Evolutionary conservation across 2,329 filamentous ascomycete genomes (phyloP).

Genomic region (Emergomyces africanus): DNA sequence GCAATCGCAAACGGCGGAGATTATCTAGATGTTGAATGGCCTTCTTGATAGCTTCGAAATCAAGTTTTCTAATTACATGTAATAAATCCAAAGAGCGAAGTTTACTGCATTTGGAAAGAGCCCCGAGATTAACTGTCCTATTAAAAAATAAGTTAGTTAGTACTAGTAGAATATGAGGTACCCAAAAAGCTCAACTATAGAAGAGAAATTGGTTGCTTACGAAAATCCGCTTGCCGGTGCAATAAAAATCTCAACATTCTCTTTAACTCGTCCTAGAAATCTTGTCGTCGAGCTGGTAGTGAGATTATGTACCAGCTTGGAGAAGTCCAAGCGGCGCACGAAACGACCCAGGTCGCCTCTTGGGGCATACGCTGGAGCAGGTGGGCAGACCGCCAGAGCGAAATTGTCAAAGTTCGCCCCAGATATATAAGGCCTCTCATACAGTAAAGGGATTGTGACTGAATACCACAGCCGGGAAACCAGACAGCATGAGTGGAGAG

Average conservation of each 20-base stretch:
- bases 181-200: background rate
- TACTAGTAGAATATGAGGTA: background rate
- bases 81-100: constrained; percentile 41
- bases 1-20: constrained; percentile 36
- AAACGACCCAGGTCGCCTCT: constrained; percentile 37
- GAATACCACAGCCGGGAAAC: constrained; percentile 46
- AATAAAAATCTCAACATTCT: constrained; percentile 40
- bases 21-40: constrained; percentile 35
- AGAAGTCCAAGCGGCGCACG: constrained; percentile 42
- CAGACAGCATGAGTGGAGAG: constrained; percentile 40
- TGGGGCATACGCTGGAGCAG: constrained; percentile 33
- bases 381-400: constrained; percentile 41
- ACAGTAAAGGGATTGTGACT: constrained; percentile 39
- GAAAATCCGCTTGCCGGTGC: constrained; percentile 47
- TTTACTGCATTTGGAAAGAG: constrained; percentile 42
- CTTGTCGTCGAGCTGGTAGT: constrained; percentile 45
- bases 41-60: constrained; percentile 37
- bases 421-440: constrained; percentile 38
- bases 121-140: constrained; percentile 42
- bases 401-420: constrained; percentile 43
- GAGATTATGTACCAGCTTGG: constrained; percentile 45
- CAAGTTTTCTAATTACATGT: constrained; percentile 39
- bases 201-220: constrained; percentile 20
- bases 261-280: constrained; percentile 42
- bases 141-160: background rate